Evolutionary conservation across 2,329 filamentous ascomycete genomes (phyloP), one percentile per base, ranked within the genome.

Genomic region (Venturia carpophila): DNA sequence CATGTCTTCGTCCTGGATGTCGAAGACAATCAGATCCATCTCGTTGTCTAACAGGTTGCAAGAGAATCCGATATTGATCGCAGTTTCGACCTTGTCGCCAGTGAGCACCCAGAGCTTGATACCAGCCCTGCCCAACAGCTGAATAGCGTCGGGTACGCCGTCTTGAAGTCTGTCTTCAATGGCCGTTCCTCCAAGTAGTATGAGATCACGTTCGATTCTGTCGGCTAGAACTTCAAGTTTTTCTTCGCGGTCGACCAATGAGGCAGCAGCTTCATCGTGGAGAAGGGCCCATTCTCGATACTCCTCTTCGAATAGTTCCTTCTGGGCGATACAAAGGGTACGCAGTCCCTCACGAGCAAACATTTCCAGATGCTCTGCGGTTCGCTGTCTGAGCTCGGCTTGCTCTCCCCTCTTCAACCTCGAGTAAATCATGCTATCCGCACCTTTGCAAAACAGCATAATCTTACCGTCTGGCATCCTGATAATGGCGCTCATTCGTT

Each of bases 41-140:
- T 96, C 91, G 75, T 97, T 99, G 77, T 93, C 92, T 65, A 99
- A 84, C 41, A 99, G 82, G 71, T 99, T 99, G 80, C 95, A 99
- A 13, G 95, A 99, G 77, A 97, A 99, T 2, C 94, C 94, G 73
- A 99, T 99, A 78, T 99, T 99, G 85, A 99, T 99, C 66, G 95
- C 94, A 30, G 94, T 99, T 78, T 99, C 94, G 41, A 97, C 93
- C 77, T 97, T 99, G 82, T 99, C 94, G 68, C 95, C 94, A 19
- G 94, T 99, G 69, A 99, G 80, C 64, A 99, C 94, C 94, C 94
- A 99, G 9, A 99, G 84, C 77, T 99, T 99, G 77, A 99, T 97
- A 74, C 95, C 95, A 64, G 94, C 94, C 72, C 92, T 86, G 39
- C 89, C 93, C 63, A 99, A 86, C 56, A 99, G 79, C 62, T 89